Evolutionary conservation across 768 basidiomycete genomes (phyloP).

Genomic region (Suillus weaverae): DNA sequence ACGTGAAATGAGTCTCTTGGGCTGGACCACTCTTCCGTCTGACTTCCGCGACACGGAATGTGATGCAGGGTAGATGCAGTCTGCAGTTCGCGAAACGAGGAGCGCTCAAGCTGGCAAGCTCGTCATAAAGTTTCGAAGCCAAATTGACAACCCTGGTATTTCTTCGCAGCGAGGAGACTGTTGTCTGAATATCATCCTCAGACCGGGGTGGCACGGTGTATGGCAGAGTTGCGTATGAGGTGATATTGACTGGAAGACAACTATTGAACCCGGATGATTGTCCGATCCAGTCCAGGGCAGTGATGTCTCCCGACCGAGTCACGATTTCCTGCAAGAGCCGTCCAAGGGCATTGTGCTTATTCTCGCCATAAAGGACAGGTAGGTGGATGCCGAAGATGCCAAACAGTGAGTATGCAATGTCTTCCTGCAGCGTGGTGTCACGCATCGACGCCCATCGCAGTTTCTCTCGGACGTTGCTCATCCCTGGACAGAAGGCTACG

Average conservation of each 20-base stretch:
- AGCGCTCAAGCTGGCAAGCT: background rate
- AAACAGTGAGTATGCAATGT: background rate
- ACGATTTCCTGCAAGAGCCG: background rate
- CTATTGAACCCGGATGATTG: background rate
- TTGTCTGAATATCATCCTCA: background rate
- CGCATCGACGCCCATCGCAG: background rate
- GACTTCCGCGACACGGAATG: background rate
- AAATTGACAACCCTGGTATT: background rate
- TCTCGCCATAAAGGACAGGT: background rate
- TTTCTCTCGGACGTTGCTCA: background rate
- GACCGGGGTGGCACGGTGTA: background rate
- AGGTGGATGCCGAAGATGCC: background rate
- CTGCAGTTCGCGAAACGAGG: background rate
- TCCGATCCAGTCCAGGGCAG: background rate
- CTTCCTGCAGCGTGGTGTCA: background rate
- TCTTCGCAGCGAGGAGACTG: background rate
- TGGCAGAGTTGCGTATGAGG: background rate
- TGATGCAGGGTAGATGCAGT: background rate
- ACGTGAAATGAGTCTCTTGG: background rate
- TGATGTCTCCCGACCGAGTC: background rate
- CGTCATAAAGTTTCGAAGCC: background rate
- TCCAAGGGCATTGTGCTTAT: background rate
- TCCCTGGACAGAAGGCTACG: background rate
- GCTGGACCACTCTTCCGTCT: background rate
- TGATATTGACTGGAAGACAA: background rate